phyloP scores from a whole-genome alignment of 768 basidiomycete genomes.

The Panellus pusillus region DNA sequence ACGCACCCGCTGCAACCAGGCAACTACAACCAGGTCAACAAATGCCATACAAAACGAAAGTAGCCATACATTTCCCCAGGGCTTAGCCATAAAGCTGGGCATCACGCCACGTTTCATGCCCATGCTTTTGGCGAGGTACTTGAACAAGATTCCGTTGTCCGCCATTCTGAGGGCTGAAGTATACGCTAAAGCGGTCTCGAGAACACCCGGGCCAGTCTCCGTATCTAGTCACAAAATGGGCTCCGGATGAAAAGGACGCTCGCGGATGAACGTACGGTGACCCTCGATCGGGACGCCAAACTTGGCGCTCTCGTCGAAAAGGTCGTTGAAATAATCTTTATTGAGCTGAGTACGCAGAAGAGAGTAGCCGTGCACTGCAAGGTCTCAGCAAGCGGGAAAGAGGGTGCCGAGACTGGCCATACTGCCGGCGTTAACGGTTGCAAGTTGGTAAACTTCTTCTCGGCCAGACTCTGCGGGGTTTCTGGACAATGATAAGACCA shows the following conservation, averaged over 20 bases:
- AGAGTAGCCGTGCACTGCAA: constrained; percentile 94
- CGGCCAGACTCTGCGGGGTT: constrained; percentile 69
- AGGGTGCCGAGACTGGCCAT: constrained; percentile 4
- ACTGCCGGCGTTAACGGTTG: constrained; percentile 90
- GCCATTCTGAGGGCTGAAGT: constrained; percentile 79
- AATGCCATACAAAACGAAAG: neutral
- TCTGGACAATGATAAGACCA: constrained; percentile 45
- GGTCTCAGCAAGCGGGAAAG: neutral
- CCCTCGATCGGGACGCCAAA: constrained; percentile 86
- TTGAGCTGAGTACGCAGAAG: constrained; percentile 89
- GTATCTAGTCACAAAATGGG: constrained; percentile 57
- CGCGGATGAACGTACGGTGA: constrained; percentile 58
- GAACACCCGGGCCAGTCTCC: constrained; percentile 88
- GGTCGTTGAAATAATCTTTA: constrained; percentile 82
- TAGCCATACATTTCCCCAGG: constrained; percentile 80
- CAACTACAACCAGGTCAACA: constrained; percentile 48
- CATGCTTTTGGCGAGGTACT: constrained; percentile 87
- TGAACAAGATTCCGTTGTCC: constrained; percentile 91
- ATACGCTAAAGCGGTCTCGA: constrained; percentile 87
- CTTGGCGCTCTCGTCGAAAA: constrained; percentile 71
- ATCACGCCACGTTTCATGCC: constrained; percentile 87
- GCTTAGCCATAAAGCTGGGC: constrained; percentile 99
- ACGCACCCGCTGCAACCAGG: constrained; percentile 92
- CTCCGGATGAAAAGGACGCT: neutral
- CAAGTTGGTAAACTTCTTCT: constrained; percentile 77